phyloP scores from a whole-genome alignment of 177 flowering plant genomes.

The Vitis hybrid region DNA sequence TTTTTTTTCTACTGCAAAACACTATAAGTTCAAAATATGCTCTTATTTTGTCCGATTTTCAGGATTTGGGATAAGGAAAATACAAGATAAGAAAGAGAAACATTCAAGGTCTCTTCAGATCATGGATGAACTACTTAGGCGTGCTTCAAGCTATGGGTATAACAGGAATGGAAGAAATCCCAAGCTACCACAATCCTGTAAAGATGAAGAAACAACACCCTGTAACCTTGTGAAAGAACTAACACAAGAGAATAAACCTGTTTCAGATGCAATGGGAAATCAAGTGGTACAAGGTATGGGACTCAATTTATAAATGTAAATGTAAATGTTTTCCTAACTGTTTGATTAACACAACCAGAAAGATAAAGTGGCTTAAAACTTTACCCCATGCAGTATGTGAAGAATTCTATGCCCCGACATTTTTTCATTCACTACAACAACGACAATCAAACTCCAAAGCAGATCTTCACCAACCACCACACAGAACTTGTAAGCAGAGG shows the following conservation, averaged over 20 bases:
- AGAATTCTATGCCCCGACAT: conserved; percentile 14
- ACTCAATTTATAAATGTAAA: no score
- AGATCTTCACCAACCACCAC: conserved; percentile 32
- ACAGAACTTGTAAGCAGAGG: conserved; percentile 15
- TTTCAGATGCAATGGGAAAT: background rate
- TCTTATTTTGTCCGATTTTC: background rate
- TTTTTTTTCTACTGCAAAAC: background rate
- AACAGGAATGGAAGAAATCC: background rate
- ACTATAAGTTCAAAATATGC: no score
- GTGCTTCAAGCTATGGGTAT: conserved; percentile 14
- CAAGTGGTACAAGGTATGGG: conserved; percentile 48
- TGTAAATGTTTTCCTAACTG: no score
- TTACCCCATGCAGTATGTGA: conserved; percentile 22
- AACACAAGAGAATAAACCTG: no score
- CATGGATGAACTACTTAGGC: conserved; percentile 19
- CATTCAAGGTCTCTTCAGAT: conserved; percentile 19
- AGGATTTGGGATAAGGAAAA: conserved; percentile 10
- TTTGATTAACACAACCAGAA: no score
- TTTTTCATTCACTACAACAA: conserved; percentile 18
- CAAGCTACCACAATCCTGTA: no score
- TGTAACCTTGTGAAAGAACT: no score
- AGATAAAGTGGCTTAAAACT: no score
- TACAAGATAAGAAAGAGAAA: conserved; percentile 18
- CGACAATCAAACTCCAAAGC: conserved; percentile 25
- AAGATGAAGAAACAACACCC: no score